Base-by-base conservation (phyloP, 148 eudicot species). In the Limonium bicolor region DNA sequence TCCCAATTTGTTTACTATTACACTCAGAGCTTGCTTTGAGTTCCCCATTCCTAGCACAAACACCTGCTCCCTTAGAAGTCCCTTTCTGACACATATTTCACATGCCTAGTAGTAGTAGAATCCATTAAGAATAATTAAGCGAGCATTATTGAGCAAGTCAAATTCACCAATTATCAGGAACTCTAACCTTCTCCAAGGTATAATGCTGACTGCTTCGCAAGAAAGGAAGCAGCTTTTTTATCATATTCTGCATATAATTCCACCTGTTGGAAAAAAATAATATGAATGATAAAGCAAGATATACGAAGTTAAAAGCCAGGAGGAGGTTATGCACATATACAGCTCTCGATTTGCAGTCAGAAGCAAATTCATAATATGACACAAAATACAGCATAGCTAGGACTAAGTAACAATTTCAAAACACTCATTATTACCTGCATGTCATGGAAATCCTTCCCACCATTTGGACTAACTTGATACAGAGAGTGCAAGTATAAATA, bases 11-110 rank as follows among this genome's bases (percentile, higher is more conserved):
- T 88, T 84, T 42, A 88, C 77, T 45, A 88, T 88, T 63, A 88
- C 94, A 20, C 75, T 73, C 66, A 88, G 94, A 33, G 97, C 97
- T 69, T 83, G 69, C 55, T 70, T 88, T 0, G 95, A 3, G 52
- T 80, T 80, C 51, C 97, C 97, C 97, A 88, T 88, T 68, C 95
- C 94, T 48, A 88, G 94, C 49, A 88, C 71, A 63, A 77, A 88
- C 44, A 86, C 95, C 67, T 80, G 86, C 76, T 84, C 97, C 54
- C 67, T 71, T 44, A 83, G 46, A 25, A 81, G 64, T 54, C 67
- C 73, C 61, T 67, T 82, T 41, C 48, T 65, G 39, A 72, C 64
- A 55, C 83, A 82, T 53, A 82, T 70, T 46, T 78, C 94, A 40
- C 75, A 56, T 22, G 94, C 94, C 94, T 86, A 75, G n/a, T n/a